Evolutionary conservation across 345 rosid species (phyloP), one percentile per base, ranked within the genome.

Genomic region (Litchi chinensis): DNA sequence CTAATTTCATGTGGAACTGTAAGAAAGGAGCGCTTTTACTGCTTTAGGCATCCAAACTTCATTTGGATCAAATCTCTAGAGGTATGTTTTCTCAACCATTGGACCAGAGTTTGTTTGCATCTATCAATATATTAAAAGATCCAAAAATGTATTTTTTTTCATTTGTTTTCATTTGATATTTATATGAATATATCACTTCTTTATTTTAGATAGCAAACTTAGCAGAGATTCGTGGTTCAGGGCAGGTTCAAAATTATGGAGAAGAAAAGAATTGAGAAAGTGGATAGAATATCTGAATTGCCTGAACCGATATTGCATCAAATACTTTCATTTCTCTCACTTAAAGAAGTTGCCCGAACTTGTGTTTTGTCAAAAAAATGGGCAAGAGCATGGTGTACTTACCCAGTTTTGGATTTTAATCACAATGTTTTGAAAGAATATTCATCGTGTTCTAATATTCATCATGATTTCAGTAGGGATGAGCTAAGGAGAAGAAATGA

Each of bases 271-370:
- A 12, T 10, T n/a, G 66, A 32, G 21, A 6, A 37, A 22, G 18
- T 57, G n/a, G 76, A 73, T 15, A n/a, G 65, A 24, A 57, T 73
- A 9, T 59, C 76, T 40, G 21, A 62, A 13, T 73, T 73, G 76
- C 68, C 76, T 1, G 65, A 57, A 56, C 48, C 76, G 5, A 19
- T 72, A 10, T 39, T 72, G 50, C 65, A 72, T 0, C 54, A 73
- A 6, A 73, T 60, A n/a, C 8, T 73, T 21, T 60, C 68, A 2
- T 60, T 73, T 12, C 13, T 73, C 10, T 24, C 68, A 21, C 22
- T 73, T 3, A 63, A 41, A 8, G 37, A 73, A 73, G 76, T 9
- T 40, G 76, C 24, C 21, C 68, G 10, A 21, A 40, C 68, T 15
- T 59, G 13, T 60, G 22, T 60, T n/a, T 59, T 73, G 56, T 73